These are phyloP conservation scores for Microsporum ferrugineum DNA, from an alignment of 2,329 filamentous ascomycete species.

Conservation along the genomic window DNA sequence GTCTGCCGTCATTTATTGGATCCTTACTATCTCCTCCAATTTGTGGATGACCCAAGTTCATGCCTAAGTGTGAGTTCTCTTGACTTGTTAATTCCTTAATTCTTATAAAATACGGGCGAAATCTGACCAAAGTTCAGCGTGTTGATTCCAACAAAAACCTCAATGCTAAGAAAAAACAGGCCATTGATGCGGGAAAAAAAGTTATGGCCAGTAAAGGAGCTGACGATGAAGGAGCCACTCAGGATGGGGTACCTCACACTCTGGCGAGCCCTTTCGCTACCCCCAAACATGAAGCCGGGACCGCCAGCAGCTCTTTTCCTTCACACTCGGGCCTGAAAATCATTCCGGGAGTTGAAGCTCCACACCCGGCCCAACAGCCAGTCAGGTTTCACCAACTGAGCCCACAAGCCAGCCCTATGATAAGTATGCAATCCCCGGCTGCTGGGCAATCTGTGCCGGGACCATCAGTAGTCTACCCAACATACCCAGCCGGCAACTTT, in stretches of 20 bases:
- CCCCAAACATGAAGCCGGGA: neutral
- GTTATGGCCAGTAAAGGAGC: slow-evolving; percentile 11
- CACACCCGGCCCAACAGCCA: neutral
- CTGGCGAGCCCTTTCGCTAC: slow-evolving; percentile 1
- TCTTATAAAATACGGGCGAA: neutral
- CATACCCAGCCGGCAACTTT: neutral
- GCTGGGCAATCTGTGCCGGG: neutral
- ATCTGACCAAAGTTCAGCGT: slow-evolving; percentile 13
- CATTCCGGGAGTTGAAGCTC: neutral
- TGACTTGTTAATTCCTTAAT: too few species aligned
- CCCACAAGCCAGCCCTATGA: neutral
- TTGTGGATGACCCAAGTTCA: slow-evolving; percentile 29
- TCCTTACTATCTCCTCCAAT: slow-evolving; percentile 21
- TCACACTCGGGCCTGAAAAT: neutral
- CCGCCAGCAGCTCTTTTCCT: neutral
- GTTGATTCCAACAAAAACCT: slow-evolving; percentile 25
- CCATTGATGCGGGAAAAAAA: slow-evolving; percentile 25
- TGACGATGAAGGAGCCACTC: neutral
- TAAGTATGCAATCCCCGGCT: neutral
- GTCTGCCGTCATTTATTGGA: slow-evolving; percentile 33
- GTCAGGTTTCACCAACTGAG: neutral
- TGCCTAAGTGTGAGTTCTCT: slow-evolving; percentile 11
- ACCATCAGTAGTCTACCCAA: neutral
- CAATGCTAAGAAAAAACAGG: slow-evolving; percentile 24
- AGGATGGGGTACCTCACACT: neutral